Evolutionary conservation across 2,329 filamentous ascomycete species (phyloP), one percentile per base, ranked within the genome.

Genomic region (Penicillium polonicum): DNA sequence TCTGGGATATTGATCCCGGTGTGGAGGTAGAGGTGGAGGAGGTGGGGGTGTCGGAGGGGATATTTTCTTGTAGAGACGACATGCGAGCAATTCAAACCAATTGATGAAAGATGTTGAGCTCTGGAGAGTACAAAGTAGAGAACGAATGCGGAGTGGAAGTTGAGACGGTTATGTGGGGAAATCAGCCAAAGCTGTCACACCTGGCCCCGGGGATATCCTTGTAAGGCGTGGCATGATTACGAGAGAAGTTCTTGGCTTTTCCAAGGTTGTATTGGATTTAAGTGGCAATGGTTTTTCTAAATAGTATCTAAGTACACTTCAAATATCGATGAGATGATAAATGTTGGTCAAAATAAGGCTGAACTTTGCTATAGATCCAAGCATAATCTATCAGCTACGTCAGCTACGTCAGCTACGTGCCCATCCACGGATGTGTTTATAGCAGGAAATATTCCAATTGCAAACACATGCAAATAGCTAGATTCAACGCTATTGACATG

Each of bases 1-100:
- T 68, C 56, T 59, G 64, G 60, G 66, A 67, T 48, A 60, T 58
- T 50, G 67, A 65, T 59, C 57, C 60, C 43, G 61, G 55, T 25
- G 59, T 62, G 53, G 67, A 64, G 27, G 59, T 61, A 52, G 67
- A 64, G 39, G 57, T 63, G 51, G 66, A 63, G 55, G 59, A 60
- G 51, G 65, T 61, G 38, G 54, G 54, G 48, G 57, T 41, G 29
- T 60, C 48, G 53, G 63, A 58, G 48, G 62, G 54, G 35, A 48
- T 27, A 55, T 59, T 49, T 59, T 57, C 60, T 55, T 63, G 58
- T 38, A 58, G 63, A 39, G 62, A 67, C 62, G 66, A 67, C 66
- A 68, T 68, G 61, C 60, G 60, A 58, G 46, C 58, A 61, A 59
- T 58, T 57, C 17, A 31, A 39, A 41, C 53, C 45, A 63, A 61